These are phyloP conservation scores for Ophiostoma populinum DNA, from an alignment of 2,329 filamentous ascomycete genomes.

Conservation along the genomic window DNA sequence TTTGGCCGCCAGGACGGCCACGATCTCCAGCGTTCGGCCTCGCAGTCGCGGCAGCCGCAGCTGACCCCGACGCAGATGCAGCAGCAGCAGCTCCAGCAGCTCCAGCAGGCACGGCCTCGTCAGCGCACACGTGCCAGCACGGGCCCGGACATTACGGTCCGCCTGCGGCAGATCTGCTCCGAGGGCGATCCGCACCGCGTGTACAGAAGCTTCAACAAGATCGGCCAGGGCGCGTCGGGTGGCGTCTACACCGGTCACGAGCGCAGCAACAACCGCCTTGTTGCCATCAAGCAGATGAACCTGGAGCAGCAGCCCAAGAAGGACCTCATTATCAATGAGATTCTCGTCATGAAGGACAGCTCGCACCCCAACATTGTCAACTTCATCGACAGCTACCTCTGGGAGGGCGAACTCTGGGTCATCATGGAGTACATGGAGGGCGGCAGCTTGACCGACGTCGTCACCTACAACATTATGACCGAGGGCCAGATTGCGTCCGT, in stretches of 20 bases:
- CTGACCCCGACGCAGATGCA: slow-evolving; percentile 12
- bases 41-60: slow-evolving; percentile 22
- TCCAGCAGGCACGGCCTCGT: slow-evolving; percentile 41
- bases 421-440: slow-evolving; percentile 99
- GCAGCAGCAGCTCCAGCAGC: slow-evolving; percentile 9
- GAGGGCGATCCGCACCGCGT: slow-evolving; percentile 76
- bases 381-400: slow-evolving; percentile 93
- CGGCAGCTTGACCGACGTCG: slow-evolving; percentile 90
- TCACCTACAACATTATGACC: slow-evolving; percentile 98
- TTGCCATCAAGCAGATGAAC: slow-evolving; percentile 99
- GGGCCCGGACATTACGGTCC: slow-evolving; percentile 63
- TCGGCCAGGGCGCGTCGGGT: slow-evolving; percentile 91
- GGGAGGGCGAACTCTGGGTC: slow-evolving; percentile 85
- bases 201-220: slow-evolving; percentile 80
- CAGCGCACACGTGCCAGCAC: slow-evolving; percentile 66
- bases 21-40: slow-evolving; percentile 22
- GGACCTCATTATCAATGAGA: slow-evolving; percentile 97
- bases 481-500: slow-evolving; percentile 95
- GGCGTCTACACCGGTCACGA: slow-evolving; percentile 90
- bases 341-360: slow-evolving; percentile 97
- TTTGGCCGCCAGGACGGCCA: slow-evolving; percentile 16
- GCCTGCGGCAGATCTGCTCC: slow-evolving; percentile 77
- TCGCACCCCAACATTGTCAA: slow-evolving; percentile 98
- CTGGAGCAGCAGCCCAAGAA: slow-evolving; percentile 97
- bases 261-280: slow-evolving; percentile 64